Base-by-base conservation (phyloP, 805 yeast genomes). In the Zygosaccharomyces lentus region DNA sequence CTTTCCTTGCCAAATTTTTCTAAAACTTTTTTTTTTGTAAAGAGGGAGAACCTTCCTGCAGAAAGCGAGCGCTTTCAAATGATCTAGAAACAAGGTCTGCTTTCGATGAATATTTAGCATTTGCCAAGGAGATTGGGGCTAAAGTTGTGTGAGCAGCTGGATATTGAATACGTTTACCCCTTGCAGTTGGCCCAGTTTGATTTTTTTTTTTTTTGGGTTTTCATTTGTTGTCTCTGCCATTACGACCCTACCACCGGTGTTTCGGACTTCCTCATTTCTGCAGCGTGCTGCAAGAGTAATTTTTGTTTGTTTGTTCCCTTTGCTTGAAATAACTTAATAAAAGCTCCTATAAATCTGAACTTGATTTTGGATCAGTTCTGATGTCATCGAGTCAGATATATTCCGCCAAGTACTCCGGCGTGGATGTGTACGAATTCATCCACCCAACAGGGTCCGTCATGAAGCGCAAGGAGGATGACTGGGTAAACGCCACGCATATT, bases 401-500 rank as follows among this genome's bases (percentile, higher is more conserved):
- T 62, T 82, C 88, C 2, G 91, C 91, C 34, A 82, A 86, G 19
- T 84, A 86, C 69, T 76, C 90, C 32, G 79, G 88, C 55, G 85
- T 87, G 44, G 86, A 93, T 61, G 91, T 90, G 50, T 95, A 85
- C 69, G 86, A 91, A 70, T 74, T 82, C 56, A 67, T 77, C 21
- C 77, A 77, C 54, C 76, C 81, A 41, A 79, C 82, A 29, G 81
- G 84, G 15, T 85, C 90, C 23, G 81, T 85, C 12, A 85, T 85
- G 93, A 75, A 90, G 65, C 69, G 93, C 47, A 80, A 82, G 54
- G 68, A 73, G 30, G 93, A 85, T 62, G 83, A 83, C 45, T 85
- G 90, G 90, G 87, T 84, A 49, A 91, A 91, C 67, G 98, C 98
- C 9, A 91, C 98, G 21, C 98, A 91, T 64, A 87, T 91, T 39